Base-by-base conservation (phyloP, 495 filamentous ascomycete genomes). In the Letharia columbiana region DNA sequence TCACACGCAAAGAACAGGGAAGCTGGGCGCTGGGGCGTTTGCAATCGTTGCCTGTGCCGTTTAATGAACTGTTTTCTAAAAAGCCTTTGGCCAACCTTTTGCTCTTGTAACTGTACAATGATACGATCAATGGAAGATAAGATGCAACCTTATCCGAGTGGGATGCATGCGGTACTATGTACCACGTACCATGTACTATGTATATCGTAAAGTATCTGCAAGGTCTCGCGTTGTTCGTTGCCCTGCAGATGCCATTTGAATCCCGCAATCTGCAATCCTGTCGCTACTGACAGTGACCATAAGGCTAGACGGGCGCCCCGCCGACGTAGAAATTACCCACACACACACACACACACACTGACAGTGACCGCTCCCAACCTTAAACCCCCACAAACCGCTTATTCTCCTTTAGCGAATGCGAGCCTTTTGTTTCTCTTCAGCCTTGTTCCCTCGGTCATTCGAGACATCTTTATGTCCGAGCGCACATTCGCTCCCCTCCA, bases 1-100 rank as follows among this genome's bases (percentile, higher is more conserved):
- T 37, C 54, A 57, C 54, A 57, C 39, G 54, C 31, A 33, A 57
- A 57, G 33, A n/a, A 18, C 15, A 33, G 54, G 54, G 54, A 37
- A 57, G 54, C 54, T 57, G 54, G 54, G 54, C 54, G 54, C 54
- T 57, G 54, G 54, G 54, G 54, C 54, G 54, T 57, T 33, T 33
- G 50, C 6, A 57, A 57, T 57, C 33, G 54, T 57, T 57, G 54
- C 54, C 54, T 57, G 33, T 57, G 54, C 54, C 31, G 54, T 37
- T 35, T 17, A 18, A 56, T 2, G 28, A 17, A 56, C 5, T 12
- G 23, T 18, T 15, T 35, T 56, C 28, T 33, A 56, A 13, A 56
- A 2, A 28, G 23, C 15, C 28, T 13, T 56, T 56, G 52, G 52
- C 31, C 31, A 18, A 56, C 2, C 13, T 56, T 35, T 7, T 35